These are phyloP conservation scores for Plasmodium vinckei DNA, from an alignment of 169 alveolate species.

Conservation along the genomic window DNA sequence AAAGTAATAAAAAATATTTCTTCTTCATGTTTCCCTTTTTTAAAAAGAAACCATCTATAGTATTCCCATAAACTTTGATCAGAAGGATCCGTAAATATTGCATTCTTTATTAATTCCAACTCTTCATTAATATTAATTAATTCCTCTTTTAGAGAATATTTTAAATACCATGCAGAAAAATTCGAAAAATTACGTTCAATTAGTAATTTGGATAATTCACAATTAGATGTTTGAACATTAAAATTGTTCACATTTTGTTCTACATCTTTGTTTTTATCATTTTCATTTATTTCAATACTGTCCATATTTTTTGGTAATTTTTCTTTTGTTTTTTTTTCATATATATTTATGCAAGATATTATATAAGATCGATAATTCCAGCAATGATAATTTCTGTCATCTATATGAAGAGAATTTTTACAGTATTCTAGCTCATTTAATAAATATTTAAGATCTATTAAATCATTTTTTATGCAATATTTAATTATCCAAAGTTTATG, in stretches of 20 bases:
- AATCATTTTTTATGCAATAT: conserved; percentile 35
- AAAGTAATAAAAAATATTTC: conserved; percentile 43
- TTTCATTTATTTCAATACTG: background rate
- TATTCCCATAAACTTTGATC: conserved; percentile 76
- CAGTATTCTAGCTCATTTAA: conserved; percentile 64
- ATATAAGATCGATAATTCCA: conserved; percentile 72
- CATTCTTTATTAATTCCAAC: conserved; percentile 56
- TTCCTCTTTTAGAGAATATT: conserved; percentile 47
- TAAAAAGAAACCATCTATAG: conserved; percentile 74
- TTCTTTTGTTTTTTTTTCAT: background rate
- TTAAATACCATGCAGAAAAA: conserved; percentile 74
- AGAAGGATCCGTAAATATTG: conserved; percentile 71
- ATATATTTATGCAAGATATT: conserved; percentile 54
- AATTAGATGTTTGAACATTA: conserved; percentile 38
- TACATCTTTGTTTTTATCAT: background rate
- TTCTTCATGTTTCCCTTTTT: conserved; percentile 62
- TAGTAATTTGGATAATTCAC: conserved; percentile 38
- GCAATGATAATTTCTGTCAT: conserved; percentile 69
- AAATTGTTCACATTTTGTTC: conserved; percentile 4
- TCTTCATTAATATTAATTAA: conserved; percentile 33
- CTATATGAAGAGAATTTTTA: conserved; percentile 24
- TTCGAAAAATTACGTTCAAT: conserved; percentile 71
- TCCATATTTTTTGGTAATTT: background rate
- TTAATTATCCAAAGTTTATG: conserved; percentile 70
- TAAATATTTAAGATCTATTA: conserved; percentile 18